These are phyloP conservation scores for Scutellaria minor DNA, from an alignment of 257 asterid species.

Conservation along the genomic window DNA sequence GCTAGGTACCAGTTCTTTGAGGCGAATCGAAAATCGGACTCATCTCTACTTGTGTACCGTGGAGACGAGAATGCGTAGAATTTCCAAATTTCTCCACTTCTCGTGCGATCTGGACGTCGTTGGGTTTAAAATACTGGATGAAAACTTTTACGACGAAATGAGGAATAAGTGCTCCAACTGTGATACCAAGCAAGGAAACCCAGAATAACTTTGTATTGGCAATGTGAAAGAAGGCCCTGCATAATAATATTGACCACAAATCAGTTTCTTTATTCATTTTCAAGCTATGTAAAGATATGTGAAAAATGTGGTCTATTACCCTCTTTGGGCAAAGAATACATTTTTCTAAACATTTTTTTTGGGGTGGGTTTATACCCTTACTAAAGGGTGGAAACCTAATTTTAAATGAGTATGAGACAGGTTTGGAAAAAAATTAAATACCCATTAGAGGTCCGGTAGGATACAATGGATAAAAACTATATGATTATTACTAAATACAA, in stretches of 20 bases:
- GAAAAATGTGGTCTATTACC: too few species aligned
- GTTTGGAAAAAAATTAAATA: too few species aligned
- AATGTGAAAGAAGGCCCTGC: slow-evolving; percentile 89
- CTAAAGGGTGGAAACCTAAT: too few species aligned
- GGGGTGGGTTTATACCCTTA: too few species aligned
- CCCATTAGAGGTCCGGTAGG: too few species aligned
- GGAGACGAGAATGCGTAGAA: slow-evolving; percentile 32
- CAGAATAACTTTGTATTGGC: slow-evolving; percentile 69
- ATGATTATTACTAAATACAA: too few species aligned
- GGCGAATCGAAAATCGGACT: slow-evolving; percentile 51
- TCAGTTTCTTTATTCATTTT: slow-evolving; percentile 20
- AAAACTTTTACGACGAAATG: slow-evolving; percentile 68
- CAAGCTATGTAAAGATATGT: neutral
- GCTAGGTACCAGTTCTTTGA: slow-evolving; percentile 34
- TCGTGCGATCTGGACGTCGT: slow-evolving; percentile 74
- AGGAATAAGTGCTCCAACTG: slow-evolving; percentile 69
- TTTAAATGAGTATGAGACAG: too few species aligned
- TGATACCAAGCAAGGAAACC: slow-evolving; percentile 73
- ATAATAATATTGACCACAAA: slow-evolving; percentile 9
- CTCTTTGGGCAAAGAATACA: too few species aligned
- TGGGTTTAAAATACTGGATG: slow-evolving; percentile 55
- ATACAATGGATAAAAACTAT: too few species aligned
- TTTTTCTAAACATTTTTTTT: too few species aligned
- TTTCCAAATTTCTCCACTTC: slow-evolving; percentile 74
- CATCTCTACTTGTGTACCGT: slow-evolving; percentile 65